phyloP scores from a whole-genome alignment of 2,329 filamentous ascomycete species.

The Fusarium denticulatum region DNA sequence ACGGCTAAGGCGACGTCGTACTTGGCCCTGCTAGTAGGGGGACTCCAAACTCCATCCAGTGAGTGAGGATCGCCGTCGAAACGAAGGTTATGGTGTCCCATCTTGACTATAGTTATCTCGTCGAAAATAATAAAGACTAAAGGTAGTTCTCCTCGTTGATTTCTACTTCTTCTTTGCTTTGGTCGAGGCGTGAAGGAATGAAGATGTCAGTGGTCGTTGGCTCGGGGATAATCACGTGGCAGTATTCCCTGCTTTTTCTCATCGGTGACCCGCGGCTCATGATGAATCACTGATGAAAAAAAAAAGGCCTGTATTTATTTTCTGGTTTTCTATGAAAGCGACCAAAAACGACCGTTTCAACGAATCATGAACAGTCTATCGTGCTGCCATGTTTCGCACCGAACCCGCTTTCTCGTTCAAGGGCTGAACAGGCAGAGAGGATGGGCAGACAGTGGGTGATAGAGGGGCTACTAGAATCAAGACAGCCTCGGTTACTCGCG shows the following conservation, averaged over 20 bases:
- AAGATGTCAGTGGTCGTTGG: conserved; percentile 10
- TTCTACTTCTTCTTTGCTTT: neutral
- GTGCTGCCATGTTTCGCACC: neutral
- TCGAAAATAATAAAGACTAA: neutral
- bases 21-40: conserved; percentile 54
- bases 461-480: conserved; percentile 2
- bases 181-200: neutral
- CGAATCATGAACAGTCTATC: neutral
- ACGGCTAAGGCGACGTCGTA: conserved; percentile 34
- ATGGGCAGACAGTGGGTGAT: conserved; percentile 1
- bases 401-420: conserved; percentile 6
- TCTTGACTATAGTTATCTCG: neutral
- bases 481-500: conserved; percentile 18
- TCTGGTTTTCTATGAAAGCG: neutral
- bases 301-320: neutral
- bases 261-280: neutral
- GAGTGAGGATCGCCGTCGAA: conserved; percentile 50
- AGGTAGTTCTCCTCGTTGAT: neutral
- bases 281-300: neutral
- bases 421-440: neutral
- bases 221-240: conserved; percentile 32
- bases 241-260: neutral
- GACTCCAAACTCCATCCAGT: conserved; percentile 50
- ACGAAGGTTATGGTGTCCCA: conserved; percentile 50
- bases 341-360: neutral